These are phyloP conservation scores for Eucalyptus paniculata DNA, from an alignment of 345 rosid genomes.

Conservation along the genomic window DNA sequence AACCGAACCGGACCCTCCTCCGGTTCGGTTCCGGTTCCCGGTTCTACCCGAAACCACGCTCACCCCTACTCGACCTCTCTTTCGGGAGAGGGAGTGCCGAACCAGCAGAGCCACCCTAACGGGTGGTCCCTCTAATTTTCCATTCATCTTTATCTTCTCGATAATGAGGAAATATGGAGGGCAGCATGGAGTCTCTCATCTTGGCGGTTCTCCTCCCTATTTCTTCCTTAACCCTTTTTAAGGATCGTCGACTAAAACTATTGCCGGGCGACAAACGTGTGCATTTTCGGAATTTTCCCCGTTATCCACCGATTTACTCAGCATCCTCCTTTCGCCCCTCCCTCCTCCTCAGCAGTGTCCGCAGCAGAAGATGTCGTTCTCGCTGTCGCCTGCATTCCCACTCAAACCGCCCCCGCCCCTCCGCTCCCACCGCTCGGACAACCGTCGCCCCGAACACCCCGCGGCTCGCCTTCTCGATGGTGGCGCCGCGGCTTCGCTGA, in stretches of 20 bases:
- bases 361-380: neutral
- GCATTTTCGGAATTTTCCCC: neutral
- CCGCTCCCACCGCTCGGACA: neutral
- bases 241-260: too few relatives aligned
- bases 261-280: neutral
- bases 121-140: rapidly evolving
- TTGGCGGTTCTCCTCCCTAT: rapidly evolving
- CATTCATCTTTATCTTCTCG: rapidly evolving
- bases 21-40: too few relatives aligned
- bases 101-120: too few relatives aligned
- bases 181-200: rapidly evolving
- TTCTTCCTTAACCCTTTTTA: too few relatives aligned
- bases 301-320: neutral
- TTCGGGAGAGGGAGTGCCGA: too few relatives aligned
- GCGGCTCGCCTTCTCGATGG: neutral
- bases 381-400: neutral
- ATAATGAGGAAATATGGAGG: rapidly evolving
- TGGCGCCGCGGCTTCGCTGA: neutral
- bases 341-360: neutral
- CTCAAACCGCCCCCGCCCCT: neutral
- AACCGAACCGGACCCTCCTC: too few relatives aligned
- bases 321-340: neutral
- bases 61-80: too few relatives aligned
- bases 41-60: too few relatives aligned
- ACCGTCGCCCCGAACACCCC: neutral